Percentiles rank a stretch among this genome's conserved stretches.
Conservation (phyloP, 1,284 basidiomycete genomes). For the Trichosporon sp. region DNA sequence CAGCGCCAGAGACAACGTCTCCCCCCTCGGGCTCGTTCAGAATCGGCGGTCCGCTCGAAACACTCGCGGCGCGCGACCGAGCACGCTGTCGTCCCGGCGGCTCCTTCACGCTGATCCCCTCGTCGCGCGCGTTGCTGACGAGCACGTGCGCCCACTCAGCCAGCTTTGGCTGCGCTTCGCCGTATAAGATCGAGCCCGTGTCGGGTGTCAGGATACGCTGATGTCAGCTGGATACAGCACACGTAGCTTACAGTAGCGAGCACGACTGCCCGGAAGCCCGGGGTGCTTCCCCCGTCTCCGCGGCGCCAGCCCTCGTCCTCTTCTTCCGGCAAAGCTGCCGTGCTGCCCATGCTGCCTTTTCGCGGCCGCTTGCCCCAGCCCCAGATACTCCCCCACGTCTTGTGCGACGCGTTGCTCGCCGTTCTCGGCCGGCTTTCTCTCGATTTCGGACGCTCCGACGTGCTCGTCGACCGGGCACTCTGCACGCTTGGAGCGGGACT, state of each 20-base stretch:
- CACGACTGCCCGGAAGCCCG: slow-evolving; percentile 51
- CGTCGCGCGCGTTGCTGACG: slow-evolving; percentile 71
- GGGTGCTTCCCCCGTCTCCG: slow-evolving; percentile 52
- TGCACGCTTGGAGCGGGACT: slow-evolving; percentile 23
- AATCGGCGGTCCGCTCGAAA: slow-evolving; percentile 53
- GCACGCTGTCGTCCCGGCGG: slow-evolving; percentile 35
- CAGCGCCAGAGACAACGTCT: not conserved
- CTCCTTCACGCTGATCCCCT: slow-evolving; percentile 62
- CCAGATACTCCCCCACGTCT: slow-evolving; percentile 25
- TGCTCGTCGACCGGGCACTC: not conserved
- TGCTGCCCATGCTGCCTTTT: slow-evolving; percentile 24
- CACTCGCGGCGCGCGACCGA: slow-evolving; percentile 42
- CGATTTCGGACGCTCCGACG: not conserved
- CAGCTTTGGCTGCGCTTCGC: slow-evolving; percentile 67
- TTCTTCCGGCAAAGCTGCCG: slow-evolving; percentile 30
- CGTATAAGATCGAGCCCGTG: slow-evolving; percentile 70
- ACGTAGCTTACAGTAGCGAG: slow-evolving; percentile 50
- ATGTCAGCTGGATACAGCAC: not conserved
- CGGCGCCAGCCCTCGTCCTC: slow-evolving; percentile 46
- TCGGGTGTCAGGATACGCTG: slow-evolving; percentile 80
- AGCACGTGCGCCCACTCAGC: slow-evolving; percentile 70
- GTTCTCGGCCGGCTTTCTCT: not conserved
- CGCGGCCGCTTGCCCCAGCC: slow-evolving; percentile 29
- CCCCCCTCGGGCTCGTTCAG: not conserved
- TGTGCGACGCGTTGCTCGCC: slow-evolving; percentile 10